Conservation (phyloP, 495 filamentous ascomycete species). For the Sporormia fimetaria region DNA sequence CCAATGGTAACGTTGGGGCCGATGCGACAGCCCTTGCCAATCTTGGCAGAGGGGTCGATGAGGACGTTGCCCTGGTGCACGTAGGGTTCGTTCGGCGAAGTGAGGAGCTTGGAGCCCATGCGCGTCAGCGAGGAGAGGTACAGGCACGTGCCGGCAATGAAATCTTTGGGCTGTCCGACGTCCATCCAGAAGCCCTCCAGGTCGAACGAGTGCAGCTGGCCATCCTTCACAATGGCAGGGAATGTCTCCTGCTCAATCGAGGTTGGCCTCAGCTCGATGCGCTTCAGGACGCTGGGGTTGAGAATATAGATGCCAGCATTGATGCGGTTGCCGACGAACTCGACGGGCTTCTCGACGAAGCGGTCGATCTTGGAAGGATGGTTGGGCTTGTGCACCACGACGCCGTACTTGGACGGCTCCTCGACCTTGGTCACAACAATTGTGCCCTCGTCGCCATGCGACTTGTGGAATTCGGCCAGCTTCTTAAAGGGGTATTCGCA, state of each 20-base stretch:
- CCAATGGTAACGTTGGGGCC: constrained; percentile 97
- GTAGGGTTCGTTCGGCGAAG: constrained; percentile 60
- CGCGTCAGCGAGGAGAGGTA: constrained; percentile 91
- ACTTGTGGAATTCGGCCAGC: constrained; percentile 78
- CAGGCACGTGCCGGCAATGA: constrained; percentile 90
- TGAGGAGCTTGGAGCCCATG: constrained; percentile 79
- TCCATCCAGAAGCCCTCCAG: constrained; percentile 99
- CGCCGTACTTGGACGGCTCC: constrained; percentile 98
- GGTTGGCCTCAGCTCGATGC: constrained; percentile 93
- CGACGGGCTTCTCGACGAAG: constrained; percentile 98
- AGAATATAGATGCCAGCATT: constrained; percentile 99
- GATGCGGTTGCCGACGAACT: constrained; percentile 99
- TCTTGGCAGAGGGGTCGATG: constrained; percentile 89
- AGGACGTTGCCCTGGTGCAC: constrained; percentile 95
- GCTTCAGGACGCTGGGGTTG: constrained; percentile 78
- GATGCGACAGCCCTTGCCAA: constrained; percentile 97
- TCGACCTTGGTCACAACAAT: constrained; percentile 99
- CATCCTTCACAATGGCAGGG: constrained; percentile 84
- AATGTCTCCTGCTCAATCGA: constrained; percentile 99
- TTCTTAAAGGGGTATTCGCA: constrained; percentile 95
- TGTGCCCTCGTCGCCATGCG: constrained; percentile 89
- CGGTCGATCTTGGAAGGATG: constrained; percentile 90
- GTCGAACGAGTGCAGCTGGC: constrained; percentile 93
- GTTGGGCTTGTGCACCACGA: constrained; percentile 93
- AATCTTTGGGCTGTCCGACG: constrained; percentile 98